Conservation (phyloP, 2,329 filamentous ascomycete genomes). For the Fusarium odoratissimum region DNA sequence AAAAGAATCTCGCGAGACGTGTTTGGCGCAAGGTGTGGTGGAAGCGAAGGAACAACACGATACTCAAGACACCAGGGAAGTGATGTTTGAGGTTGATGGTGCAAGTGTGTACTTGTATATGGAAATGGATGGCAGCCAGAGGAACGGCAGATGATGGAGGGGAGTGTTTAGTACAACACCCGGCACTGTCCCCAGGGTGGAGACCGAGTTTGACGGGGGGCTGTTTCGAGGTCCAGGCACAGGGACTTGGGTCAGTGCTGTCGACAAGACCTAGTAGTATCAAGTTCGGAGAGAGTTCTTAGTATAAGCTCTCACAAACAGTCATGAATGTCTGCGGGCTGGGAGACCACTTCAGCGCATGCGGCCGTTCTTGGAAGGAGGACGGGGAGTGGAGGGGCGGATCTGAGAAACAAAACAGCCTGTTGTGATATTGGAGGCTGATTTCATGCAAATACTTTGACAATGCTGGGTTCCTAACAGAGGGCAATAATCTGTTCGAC, state of each 20-base stretch:
- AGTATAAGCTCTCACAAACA: conserved; percentile 38
- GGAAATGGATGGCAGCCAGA: conserved; percentile 54
- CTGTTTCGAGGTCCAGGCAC: conserved; percentile 54
- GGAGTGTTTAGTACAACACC: conserved; percentile 60
- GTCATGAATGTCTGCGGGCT: conserved; percentile 44
- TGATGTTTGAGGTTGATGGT: conserved; percentile 53
- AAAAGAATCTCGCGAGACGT: conserved; percentile 21
- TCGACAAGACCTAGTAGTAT: conserved; percentile 44
- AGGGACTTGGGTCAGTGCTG: conserved; percentile 49
- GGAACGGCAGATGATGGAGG: conserved; percentile 61
- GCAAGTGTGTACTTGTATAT: conserved; percentile 60
- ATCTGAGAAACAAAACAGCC: conserved; percentile 44
- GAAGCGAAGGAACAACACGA: conserved; percentile 30
- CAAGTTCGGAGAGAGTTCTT: conserved; percentile 47
- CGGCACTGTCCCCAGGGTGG: conserved; percentile 62
- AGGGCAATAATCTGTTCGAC: conserved; percentile 33
- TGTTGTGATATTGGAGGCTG: conserved; percentile 40
- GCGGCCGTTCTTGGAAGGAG: conserved; percentile 64
- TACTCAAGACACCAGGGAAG: conserved; percentile 36
- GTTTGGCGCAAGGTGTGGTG: conserved; percentile 30
- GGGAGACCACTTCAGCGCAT: conserved; percentile 52
- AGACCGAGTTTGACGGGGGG: conserved; percentile 50
- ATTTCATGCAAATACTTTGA: conserved; percentile 38
- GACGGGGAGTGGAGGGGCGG: conserved; percentile 47
- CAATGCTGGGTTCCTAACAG: conserved; percentile 38